Percentiles rank a stretch among this genome's conserved stretches.
These are phyloP conservation scores for Yamadazyma triangularis DNA, from an alignment of 1,139 yeast species.

Conservation along the genomic window DNA sequence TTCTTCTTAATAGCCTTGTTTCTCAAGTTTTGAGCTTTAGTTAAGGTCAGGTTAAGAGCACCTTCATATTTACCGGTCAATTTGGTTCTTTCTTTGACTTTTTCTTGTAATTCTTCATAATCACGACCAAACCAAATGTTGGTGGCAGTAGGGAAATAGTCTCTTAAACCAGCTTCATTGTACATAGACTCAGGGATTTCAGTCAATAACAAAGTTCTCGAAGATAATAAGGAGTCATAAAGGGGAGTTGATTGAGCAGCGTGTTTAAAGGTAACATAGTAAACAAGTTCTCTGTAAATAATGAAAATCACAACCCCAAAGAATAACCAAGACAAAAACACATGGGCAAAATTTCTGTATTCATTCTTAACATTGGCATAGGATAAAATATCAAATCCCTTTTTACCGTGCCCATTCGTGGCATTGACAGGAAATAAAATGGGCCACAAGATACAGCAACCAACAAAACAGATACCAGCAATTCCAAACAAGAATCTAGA, in stretches of 20 bases:
- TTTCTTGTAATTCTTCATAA: conserved; percentile 45
- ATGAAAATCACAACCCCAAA: conserved; percentile 57
- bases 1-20: conserved; percentile 56
- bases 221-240: conserved; percentile 60
- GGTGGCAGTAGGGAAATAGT: conserved; percentile 56
- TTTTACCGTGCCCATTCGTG: conserved; percentile 59
- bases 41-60: conserved; percentile 50
- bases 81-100: conserved; percentile 53
- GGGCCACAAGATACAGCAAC: conserved; percentile 68
- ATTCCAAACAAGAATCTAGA: conserved; percentile 70
- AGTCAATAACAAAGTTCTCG: conserved; percentile 64
- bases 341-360: conserved; percentile 67
- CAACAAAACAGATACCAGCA: conserved; percentile 53
- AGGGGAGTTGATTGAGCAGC: conserved; percentile 66
- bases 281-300: conserved; percentile 67
- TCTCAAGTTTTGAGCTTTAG: conserved; percentile 53
- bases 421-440: conserved; percentile 85
- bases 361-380: conserved; percentile 60
- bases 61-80: conserved; percentile 55
- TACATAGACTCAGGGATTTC: conserved; percentile 50
- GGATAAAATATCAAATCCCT: conserved; percentile 57
- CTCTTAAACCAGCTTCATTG: conserved; percentile 50
- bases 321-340: conserved; percentile 63
- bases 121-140: conserved; percentile 64
- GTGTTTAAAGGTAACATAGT: conserved; percentile 63